phyloP scores from a whole-genome alignment of 2,329 filamentous ascomycete species.

The Penicillium sp. region DNA sequence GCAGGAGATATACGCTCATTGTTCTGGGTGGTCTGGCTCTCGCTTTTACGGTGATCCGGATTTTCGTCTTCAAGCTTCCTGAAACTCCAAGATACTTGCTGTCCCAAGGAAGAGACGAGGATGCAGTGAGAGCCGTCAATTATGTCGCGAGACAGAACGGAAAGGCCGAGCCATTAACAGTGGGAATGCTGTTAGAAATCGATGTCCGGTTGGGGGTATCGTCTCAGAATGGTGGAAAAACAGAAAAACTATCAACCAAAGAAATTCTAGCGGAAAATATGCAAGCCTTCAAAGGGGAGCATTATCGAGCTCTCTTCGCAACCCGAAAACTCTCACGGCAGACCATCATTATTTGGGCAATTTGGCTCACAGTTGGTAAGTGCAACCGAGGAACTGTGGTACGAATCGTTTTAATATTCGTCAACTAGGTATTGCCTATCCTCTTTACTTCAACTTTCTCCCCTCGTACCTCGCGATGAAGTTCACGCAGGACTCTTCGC shows the following conservation, averaged over 20 bases:
- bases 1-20: constrained; percentile 33
- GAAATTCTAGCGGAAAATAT: constrained; percentile 36
- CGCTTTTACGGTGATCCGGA: constrained; percentile 30
- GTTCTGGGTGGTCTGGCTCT: constrained; percentile 31
- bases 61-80: constrained; percentile 34
- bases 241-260: constrained; percentile 23
- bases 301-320: constrained; percentile 35
- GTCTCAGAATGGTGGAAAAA: neutral
- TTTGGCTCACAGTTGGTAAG: constrained; percentile 49
- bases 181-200: constrained; percentile 37
- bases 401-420: neutral
- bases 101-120: constrained; percentile 43
- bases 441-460: constrained; percentile 54
- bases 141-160: constrained; percentile 35
- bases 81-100: constrained; percentile 36
- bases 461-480: constrained; percentile 51
- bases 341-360: constrained; percentile 44
- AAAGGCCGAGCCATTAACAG: constrained; percentile 32
- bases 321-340: constrained; percentile 30
- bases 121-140: constrained; percentile 55
- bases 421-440: constrained; percentile 48
- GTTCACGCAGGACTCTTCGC: constrained; percentile 31
- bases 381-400: too few relatives aligned
- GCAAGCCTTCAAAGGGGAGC: constrained; percentile 31
- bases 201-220: constrained; percentile 24